Evolutionary conservation across 805 yeast species (phyloP).

Genomic region (Starmerella powellii): DNA sequence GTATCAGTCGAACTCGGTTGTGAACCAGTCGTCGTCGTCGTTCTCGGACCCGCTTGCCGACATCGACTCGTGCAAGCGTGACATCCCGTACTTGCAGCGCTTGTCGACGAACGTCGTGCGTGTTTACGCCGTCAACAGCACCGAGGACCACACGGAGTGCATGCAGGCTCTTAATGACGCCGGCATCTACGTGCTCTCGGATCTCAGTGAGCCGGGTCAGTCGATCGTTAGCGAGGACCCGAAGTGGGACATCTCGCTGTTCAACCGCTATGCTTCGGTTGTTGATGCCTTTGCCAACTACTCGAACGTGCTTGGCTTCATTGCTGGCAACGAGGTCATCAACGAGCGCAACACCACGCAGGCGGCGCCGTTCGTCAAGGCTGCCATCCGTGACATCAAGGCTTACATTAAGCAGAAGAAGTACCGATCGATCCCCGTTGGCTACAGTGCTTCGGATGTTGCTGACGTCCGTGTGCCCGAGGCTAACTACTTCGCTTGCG

Average conservation of each 20-base stretch:
- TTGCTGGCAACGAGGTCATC: slow-evolving; percentile 95
- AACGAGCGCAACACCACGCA: slow-evolving; percentile 70
- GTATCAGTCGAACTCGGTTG: slow-evolving; percentile 56
- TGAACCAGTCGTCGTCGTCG: slow-evolving; percentile 30
- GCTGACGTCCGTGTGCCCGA: slow-evolving; percentile 61
- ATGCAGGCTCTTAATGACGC: slow-evolving; percentile 65
- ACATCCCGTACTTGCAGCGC: slow-evolving; percentile 59
- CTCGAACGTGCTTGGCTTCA: slow-evolving; percentile 78
- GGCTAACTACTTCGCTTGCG: slow-evolving; percentile 82
- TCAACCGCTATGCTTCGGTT: slow-evolving; percentile 66
- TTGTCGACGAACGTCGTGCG: slow-evolving; percentile 68
- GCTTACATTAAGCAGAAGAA: slow-evolving; percentile 51
- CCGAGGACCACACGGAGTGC: slow-evolving; percentile 60
- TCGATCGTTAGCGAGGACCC: slow-evolving; percentile 74
- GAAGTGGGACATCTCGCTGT: slow-evolving; percentile 59
- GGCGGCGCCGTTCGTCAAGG: slow-evolving; percentile 90
- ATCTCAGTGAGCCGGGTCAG: slow-evolving; percentile 70
- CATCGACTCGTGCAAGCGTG: slow-evolving; percentile 58
- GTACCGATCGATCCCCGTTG: slow-evolving; percentile 79
- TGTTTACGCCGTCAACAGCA: slow-evolving; percentile 74
- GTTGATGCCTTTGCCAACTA: slow-evolving; percentile 70
- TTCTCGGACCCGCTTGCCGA: slow-evolving; percentile 70
- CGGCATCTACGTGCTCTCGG: slow-evolving; percentile 85
- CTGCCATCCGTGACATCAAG: slow-evolving; percentile 85
- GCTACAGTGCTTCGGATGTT: slow-evolving; percentile 88